Base-by-base conservation (phyloP, 257 asterid genomes). In the Solanum peruvianum region DNA sequence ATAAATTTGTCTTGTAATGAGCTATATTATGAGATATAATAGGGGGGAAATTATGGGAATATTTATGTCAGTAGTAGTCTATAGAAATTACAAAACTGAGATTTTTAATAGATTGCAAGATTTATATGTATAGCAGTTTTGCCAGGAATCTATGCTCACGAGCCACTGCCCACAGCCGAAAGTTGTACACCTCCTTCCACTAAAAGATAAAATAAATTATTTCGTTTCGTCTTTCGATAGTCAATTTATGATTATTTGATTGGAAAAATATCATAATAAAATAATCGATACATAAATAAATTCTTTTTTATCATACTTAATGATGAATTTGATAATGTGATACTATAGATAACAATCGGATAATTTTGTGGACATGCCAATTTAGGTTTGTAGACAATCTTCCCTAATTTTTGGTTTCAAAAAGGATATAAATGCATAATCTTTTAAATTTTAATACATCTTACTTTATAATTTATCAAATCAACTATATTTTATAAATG, bases 121-220 rank as follows among this genome's bases (percentile, higher is more conserved):
- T 76, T 42, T 76, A 44, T n/a, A 7, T 13, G 11, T 70, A 69
- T 39, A 21, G 31, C 23, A 41, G 33, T 44, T 52, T 52, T 77
- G 62, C 62, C 83, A 77, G 62, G 84, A 77, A 77, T 44, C 84
- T 77, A 9, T 77, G 25, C 39, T 77, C 83, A 77, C 84, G 39
- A 77, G 25, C 62, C 39, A 77, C 37, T 72, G 27, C 80, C 44
- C 44, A 73, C 31, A 23, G 58, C 35, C 60, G 83, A 76, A 76
- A 76, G 60, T 11, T 62, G 5, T 25, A 64, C 4, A 2, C 11
- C 9, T 27, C 20, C 5, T 66, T 21, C 27, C 29, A 21, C 29
- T 23, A 21, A 23, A 23, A 23, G 11, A 23, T 4, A 1, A 4
- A 23, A 23, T 4, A 23, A 60, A 64, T n/a, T n/a, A 20, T 64